Conservation (phyloP, 768 basidiomycete species). For the Chalciporus piperatus region DNA sequence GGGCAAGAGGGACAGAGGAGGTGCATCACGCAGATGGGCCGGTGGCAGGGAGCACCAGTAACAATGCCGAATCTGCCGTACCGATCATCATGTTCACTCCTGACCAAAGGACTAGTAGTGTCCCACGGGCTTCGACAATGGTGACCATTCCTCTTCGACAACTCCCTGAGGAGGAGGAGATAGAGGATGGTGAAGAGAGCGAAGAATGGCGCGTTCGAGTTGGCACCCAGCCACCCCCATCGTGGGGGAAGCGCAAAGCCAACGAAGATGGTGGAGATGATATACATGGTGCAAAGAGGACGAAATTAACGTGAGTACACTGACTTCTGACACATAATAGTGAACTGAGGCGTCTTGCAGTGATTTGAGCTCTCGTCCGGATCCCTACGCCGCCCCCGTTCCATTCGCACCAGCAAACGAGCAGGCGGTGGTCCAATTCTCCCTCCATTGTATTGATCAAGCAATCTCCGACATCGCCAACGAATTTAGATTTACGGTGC, state of each 20-base stretch:
- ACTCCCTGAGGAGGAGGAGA: constrained; percentile 62
- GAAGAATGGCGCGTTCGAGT: constrained; percentile 66
- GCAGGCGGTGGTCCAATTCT: constrained; percentile 4
- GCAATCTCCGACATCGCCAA: constrained; percentile 63
- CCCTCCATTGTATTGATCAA: constrained; percentile 65
- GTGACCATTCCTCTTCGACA: constrained; percentile 29
- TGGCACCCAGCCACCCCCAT: constrained; percentile 60
- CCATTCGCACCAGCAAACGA: constrained; percentile 2
- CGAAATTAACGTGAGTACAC: constrained; percentile 39
- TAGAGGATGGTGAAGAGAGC: constrained; percentile 56
- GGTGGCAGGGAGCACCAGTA: constrained; percentile 9
- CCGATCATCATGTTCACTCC: constrained; percentile 29
- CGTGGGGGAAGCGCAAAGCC: constrained; percentile 64
- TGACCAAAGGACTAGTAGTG: constrained; percentile 13
- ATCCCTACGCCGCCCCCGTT: constrained; percentile 4
- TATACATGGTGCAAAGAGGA: constrained; percentile 39
- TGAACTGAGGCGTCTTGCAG: constrained; percentile 4
- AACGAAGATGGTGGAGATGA: constrained; percentile 36
- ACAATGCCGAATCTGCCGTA: constrained; percentile 3
- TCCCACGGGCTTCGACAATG: constrained; percentile 28
- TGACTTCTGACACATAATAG: background rate
- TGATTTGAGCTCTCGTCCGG: constrained; percentile 1
- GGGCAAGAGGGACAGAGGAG: constrained; percentile 32
- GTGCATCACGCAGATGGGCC: constrained; percentile 20
- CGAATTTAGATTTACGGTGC: constrained; percentile 67